phyloP scores from a whole-genome alignment of 2,329 filamentous ascomycete species.

The Ophiostoma ips region DNA sequence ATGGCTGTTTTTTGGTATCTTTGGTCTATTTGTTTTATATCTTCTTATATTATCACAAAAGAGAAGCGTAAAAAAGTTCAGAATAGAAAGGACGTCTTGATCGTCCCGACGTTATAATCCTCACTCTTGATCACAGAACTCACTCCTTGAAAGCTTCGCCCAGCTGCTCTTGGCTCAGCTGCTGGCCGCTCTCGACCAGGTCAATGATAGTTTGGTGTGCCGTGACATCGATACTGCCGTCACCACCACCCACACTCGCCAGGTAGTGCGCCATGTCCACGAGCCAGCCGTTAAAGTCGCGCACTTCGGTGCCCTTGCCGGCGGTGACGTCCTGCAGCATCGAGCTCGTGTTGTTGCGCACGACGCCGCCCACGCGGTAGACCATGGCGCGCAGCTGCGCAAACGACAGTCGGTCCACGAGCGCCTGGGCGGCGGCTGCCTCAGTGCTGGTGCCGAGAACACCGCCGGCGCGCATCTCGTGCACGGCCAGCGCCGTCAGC shows the following conservation, averaged over 20 bases:
- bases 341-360: slow-evolving; percentile 41
- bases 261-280: slow-evolving; percentile 17
- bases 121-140: no score
- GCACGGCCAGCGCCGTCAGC: slow-evolving; percentile 52
- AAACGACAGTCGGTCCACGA: slow-evolving; percentile 29
- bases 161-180: slow-evolving; percentile 7
- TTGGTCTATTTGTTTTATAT: no score
- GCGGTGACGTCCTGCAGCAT: slow-evolving; percentile 47
- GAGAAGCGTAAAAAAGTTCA: no score
- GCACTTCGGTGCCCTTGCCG: slow-evolving; percentile 39
- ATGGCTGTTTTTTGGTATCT: no score
- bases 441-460: slow-evolving; percentile 20
- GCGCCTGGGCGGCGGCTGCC: no score
- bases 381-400: slow-evolving; percentile 30
- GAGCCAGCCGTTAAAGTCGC: slow-evolving; percentile 40
- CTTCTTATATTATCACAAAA: no score
- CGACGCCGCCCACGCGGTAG: slow-evolving; percentile 31
- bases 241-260: not conserved
- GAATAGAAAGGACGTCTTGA: no score
- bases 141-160: no score
- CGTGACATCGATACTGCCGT: slow-evolving; percentile 10
- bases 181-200: slow-evolving; percentile 13
- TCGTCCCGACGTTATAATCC: no score
- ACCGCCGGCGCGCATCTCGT: slow-evolving; percentile 31
- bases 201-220: slow-evolving; percentile 14